These are phyloP conservation scores for Trifolium pratense DNA, from an alignment of 306 rosid species.

Conservation along the genomic window DNA sequence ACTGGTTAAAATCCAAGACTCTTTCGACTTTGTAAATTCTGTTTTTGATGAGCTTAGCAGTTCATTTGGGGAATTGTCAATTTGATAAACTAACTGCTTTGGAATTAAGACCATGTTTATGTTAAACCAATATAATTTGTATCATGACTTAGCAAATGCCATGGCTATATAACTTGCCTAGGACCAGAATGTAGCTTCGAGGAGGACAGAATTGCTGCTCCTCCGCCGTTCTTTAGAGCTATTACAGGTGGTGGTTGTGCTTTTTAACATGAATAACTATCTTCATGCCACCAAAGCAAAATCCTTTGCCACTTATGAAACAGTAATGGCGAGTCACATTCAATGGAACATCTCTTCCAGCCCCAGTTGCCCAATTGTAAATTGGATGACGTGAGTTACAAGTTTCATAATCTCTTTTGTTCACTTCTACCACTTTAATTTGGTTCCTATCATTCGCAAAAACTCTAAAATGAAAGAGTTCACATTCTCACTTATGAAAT, in stretches of 20 bases:
- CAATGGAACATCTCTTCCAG: slow-evolving; percentile 94
- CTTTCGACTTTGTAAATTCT: slow-evolving; percentile 22
- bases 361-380: slow-evolving; percentile 79
- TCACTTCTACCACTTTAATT: slow-evolving; percentile 79
- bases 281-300: slow-evolving; percentile 91
- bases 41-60: slow-evolving; percentile 22
- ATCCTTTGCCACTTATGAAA: slow-evolving; percentile 82
- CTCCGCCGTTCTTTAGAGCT: too few species aligned
- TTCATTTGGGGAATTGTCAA: slow-evolving; percentile 31
- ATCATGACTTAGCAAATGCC: background rate
- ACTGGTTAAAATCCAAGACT: slow-evolving; percentile 50
- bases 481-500: too few species aligned
- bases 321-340: slow-evolving; percentile 76
- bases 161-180: background rate
- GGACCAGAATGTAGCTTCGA: too few species aligned
- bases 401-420: slow-evolving; percentile 73
- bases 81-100: slow-evolving; percentile 19
- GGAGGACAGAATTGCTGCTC: too few species aligned
- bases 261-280: slow-evolving; percentile 67
- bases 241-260: slow-evolving; percentile 59
- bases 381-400: slow-evolving; percentile 74
- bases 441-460: slow-evolving; percentile 96
- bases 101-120: background rate
- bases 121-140: background rate
- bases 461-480: slow-evolving; percentile 44